These are phyloP conservation scores for Papiliotrema fonsecae DNA, from an alignment of 1,284 basidiomycete species.

Conservation along the genomic window DNA sequence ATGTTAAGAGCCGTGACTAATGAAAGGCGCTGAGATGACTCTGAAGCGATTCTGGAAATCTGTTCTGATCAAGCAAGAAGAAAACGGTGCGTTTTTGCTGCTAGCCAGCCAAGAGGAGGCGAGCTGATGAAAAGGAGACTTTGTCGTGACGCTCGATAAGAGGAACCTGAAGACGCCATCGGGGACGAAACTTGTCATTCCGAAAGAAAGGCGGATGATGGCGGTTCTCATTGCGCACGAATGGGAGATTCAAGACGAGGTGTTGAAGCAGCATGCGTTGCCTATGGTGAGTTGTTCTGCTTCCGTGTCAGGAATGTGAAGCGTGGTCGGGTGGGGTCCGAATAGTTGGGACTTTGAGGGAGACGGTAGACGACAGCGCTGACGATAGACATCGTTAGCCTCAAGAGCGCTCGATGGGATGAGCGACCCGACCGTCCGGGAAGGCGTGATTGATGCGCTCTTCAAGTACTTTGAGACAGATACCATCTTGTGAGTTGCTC, in stretches of 20 bases:
- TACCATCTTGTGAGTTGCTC: constrained; percentile 72
- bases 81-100: constrained; percentile 44
- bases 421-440: constrained; percentile 55
- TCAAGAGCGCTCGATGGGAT: constrained; percentile 85
- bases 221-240: constrained; percentile 87
- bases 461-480: constrained; percentile 91
- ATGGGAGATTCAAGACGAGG: constrained; percentile 87
- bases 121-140: constrained; percentile 46
- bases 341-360: too few relatives aligned
- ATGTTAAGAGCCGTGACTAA: constrained; percentile 7
- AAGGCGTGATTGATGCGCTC: constrained; percentile 66
- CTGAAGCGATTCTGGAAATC: constrained; percentile 87
- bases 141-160: constrained; percentile 73
- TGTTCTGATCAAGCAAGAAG: constrained; percentile 63
- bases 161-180: constrained; percentile 81
- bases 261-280: constrained; percentile 84
- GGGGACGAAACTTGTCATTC: constrained; percentile 69
- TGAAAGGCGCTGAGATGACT: constrained; percentile 72
- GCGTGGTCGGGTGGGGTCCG: background rate
- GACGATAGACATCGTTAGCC: constrained; percentile 74
- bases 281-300: constrained; percentile 64
- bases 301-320: background rate
- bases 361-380: too few relatives aligned
- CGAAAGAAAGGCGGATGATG: constrained; percentile 63
- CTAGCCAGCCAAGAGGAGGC: background rate